Evolutionary conservation across 352 stramenopile genomes (phyloP).

Genomic region (Phytophthora melonis): DNA sequence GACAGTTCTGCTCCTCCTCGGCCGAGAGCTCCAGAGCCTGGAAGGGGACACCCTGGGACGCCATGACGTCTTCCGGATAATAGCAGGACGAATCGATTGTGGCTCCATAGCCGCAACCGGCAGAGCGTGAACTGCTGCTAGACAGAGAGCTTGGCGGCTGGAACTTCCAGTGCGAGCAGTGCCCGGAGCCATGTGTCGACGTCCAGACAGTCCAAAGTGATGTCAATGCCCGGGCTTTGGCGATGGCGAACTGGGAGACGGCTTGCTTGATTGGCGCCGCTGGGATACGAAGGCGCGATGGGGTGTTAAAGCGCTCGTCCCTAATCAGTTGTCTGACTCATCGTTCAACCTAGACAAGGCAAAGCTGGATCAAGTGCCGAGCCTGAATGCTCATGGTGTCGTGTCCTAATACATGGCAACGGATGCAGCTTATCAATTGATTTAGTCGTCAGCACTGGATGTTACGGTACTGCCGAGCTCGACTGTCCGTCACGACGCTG

Average conservation of each 20-base stretch:
- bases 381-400: neutral
- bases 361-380: too few relatives aligned
- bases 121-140: neutral
- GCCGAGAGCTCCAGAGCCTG: conserved; percentile 24
- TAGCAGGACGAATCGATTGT: conserved; percentile 21
- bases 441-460: neutral
- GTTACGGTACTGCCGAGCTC: neutral
- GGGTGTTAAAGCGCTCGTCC: neutral
- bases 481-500: neutral
- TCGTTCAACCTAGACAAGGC: neutral
- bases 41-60: conserved; percentile 21
- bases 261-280: conserved; percentile 21
- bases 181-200: conserved; percentile 25
- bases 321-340: neutral
- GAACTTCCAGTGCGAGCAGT: conserved; percentile 13
- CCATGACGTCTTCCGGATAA: neutral
- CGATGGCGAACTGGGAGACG: conserved; percentile 26
- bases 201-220: conserved; percentile 22
- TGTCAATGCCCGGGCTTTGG: conserved; percentile 21
- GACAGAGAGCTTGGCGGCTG: conserved; percentile 31
- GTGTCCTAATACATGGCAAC: neutral
- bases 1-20: conserved; percentile 38
- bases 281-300: conserved; percentile 21
- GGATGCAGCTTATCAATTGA: neutral
- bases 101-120: neutral